Percentiles rank a stretch among this genome's conserved stretches.
Conservation (phyloP, 495 filamentous ascomycete species). For the Pyrenula aspistea region DNA sequence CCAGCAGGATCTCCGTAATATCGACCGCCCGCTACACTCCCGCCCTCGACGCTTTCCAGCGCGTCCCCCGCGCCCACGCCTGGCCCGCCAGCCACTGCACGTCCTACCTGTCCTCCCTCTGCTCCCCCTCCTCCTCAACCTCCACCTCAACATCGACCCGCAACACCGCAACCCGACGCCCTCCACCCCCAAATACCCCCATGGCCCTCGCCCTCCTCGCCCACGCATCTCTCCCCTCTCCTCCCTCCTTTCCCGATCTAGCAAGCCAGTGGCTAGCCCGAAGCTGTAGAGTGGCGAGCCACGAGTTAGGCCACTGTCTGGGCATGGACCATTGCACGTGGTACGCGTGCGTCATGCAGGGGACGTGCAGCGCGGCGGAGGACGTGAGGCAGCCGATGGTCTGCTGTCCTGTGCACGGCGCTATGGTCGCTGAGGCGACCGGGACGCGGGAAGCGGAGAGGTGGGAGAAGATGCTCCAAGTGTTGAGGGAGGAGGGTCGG, state of each 20-base stretch:
- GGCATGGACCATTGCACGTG: slow-evolving; percentile 54
- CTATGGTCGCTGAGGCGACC: slow-evolving; percentile 39
- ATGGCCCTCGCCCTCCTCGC: slow-evolving; percentile 8
- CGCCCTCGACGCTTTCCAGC: slow-evolving; percentile 26
- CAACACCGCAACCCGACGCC: background rate
- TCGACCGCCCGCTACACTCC: slow-evolving; percentile 50
- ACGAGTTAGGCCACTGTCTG: slow-evolving; percentile 59
- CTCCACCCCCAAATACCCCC: background rate
- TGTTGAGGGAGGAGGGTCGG: background rate
- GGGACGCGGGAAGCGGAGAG: background rate
- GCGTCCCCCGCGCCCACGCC: slow-evolving; percentile 37
- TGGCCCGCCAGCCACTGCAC: slow-evolving; percentile 55
- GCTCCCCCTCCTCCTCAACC: background rate
- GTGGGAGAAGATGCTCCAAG: background rate
- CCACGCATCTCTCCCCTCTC: slow-evolving; percentile 5
- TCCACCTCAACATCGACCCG: background rate
- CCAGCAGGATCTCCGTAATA: slow-evolving; percentile 46
- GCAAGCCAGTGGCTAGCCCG: slow-evolving; percentile 42
- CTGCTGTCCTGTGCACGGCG: slow-evolving; percentile 49
- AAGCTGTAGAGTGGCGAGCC: slow-evolving; percentile 42
- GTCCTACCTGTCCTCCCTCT: slow-evolving; percentile 27
- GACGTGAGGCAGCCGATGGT: slow-evolving; percentile 57
- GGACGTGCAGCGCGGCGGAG: slow-evolving; percentile 45
- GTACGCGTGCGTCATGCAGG: slow-evolving; percentile 61
- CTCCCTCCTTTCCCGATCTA: slow-evolving; percentile 4